Evolutionary conservation across 148 eudicot genomes (phyloP).

Genomic region (Dysphania ambrosioides): DNA sequence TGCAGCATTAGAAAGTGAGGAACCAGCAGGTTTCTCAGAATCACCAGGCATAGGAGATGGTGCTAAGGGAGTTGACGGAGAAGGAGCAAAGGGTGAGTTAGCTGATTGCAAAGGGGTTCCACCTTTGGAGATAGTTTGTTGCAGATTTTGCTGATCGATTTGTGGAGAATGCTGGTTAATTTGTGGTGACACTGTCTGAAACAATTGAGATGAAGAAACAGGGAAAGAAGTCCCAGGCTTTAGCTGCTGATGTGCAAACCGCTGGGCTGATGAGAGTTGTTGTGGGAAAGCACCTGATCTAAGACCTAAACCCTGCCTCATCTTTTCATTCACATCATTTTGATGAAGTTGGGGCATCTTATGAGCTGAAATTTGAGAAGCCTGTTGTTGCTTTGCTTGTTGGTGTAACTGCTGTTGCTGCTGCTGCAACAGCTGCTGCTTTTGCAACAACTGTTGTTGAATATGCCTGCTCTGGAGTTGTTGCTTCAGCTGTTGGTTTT

Average conservation of each 20-base stretch:
- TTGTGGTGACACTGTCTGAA: constrained; percentile 73
- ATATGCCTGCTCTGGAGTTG: constrained; percentile 48
- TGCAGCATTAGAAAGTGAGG: constrained; percentile 59
- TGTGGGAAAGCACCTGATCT: constrained; percentile 63
- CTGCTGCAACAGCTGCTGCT: constrained; percentile 43
- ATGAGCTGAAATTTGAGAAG: constrained; percentile 58
- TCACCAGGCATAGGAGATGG: constrained; percentile 90
- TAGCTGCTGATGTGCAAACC: constrained; percentile 65
- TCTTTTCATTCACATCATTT: constrained; percentile 65
- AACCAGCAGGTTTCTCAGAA: constrained; percentile 66
- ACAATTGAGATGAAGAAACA: constrained; percentile 67
- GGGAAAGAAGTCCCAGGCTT: constrained; percentile 64
- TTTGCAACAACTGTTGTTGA: constrained; percentile 42
- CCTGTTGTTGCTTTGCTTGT: constrained; percentile 59
- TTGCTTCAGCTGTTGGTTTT: constrained; percentile 48
- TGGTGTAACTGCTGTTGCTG: constrained; percentile 51
- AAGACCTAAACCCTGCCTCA: constrained; percentile 61
- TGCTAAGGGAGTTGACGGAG: constrained; percentile 72
- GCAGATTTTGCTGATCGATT: constrained; percentile 71
- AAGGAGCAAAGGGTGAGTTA: constrained; percentile 75
- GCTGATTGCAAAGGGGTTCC: constrained; percentile 88
- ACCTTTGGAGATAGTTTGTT: constrained; percentile 42
- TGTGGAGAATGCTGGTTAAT: constrained; percentile 82
- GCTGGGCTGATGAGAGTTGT: constrained; percentile 58
- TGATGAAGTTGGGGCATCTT: constrained; percentile 68